Evolutionary conservation across 352 stramenopile genomes (phyloP).

Genomic region (Plasmopara muralis): DNA sequence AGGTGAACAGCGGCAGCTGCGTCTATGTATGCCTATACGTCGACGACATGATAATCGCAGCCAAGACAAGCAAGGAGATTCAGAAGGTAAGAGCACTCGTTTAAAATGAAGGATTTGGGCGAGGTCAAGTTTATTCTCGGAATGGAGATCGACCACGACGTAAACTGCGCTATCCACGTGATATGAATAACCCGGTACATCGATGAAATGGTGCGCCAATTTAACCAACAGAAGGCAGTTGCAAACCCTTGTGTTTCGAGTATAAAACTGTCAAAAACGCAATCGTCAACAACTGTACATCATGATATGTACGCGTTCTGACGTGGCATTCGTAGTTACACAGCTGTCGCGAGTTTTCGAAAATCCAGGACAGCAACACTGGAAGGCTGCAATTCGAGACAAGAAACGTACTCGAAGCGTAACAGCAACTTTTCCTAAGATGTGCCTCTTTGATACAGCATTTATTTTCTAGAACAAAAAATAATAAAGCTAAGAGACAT

Average conservation of each 20-base stretch:
- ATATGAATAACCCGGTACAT: neutral
- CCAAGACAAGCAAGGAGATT: neutral
- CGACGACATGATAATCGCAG: neutral
- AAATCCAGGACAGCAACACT: neutral
- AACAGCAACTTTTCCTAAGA: no score
- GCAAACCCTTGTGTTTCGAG: slow-evolving; percentile 2
- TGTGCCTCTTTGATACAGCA: no score
- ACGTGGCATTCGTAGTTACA: neutral
- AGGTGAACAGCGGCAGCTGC: neutral
- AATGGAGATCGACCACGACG: neutral
- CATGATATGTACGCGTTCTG: neutral
- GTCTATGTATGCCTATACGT: neutral
- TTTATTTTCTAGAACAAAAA: no score
- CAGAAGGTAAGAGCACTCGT: neutral
- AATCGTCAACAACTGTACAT: slow-evolving; percentile 3
- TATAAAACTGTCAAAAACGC: slow-evolving; percentile 3
- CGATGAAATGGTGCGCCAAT: neutral
- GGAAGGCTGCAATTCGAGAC: neutral
- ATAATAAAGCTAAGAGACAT: no score
- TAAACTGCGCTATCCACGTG: neutral
- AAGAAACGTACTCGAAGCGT: no score
- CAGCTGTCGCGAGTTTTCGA: neutral
- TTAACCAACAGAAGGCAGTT: slow-evolving; percentile 6
- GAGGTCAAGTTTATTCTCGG: neutral
- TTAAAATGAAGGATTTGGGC: neutral